Evolutionary conservation across 2,329 filamentous ascomycete species (phyloP).

Genomic region (Xylariomycetidae sp.): DNA sequence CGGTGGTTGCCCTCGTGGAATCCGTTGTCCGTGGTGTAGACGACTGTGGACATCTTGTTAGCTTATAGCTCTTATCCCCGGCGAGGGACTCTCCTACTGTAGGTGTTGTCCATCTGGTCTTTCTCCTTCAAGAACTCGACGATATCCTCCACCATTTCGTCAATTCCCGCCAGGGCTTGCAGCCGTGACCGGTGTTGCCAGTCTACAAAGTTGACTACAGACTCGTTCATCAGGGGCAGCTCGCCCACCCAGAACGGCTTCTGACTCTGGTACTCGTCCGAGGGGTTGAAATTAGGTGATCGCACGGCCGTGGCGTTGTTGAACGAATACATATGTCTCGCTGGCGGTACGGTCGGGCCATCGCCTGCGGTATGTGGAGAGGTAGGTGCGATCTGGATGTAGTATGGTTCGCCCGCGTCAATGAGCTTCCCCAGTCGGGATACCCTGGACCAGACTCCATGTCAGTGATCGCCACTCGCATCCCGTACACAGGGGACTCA

Average conservation of each 20-base stretch:
- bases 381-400: background rate
- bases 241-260: background rate
- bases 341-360: background rate
- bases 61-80: background rate
- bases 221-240: background rate
- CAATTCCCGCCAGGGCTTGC: background rate
- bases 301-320: background rate
- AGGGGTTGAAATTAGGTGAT: background rate
- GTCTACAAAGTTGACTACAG: background rate
- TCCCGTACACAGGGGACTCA: too few species aligned
- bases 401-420: background rate
- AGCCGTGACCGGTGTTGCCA: background rate
- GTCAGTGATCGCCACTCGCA: too few species aligned
- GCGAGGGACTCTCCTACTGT: background rate
- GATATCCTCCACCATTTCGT: background rate
- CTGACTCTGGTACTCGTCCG: background rate
- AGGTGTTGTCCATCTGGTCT: background rate
- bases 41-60: too few species aligned
- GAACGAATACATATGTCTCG: background rate
- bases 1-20: conserved; percentile 21
- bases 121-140: background rate
- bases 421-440: background rate
- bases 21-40: conserved; percentile 15
- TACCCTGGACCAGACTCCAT: background rate
- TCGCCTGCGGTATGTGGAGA: background rate